These are phyloP conservation scores for Rubroboletus satanas DNA, from an alignment of 768 basidiomycete species.

Conservation along the genomic window DNA sequence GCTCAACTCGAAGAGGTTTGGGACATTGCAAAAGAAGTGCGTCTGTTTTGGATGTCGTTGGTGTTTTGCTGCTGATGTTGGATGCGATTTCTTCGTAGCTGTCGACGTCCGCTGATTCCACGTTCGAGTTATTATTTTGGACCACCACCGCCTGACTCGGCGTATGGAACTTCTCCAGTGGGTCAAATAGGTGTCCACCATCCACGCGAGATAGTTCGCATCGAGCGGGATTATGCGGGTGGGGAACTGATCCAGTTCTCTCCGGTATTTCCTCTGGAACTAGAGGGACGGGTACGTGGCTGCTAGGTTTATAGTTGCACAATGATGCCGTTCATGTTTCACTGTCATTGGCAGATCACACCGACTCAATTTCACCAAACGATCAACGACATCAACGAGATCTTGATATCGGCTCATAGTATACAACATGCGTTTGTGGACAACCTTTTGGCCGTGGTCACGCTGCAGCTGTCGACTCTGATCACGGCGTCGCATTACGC, in stretches of 20 bases:
- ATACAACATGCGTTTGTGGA: constrained; percentile 67
- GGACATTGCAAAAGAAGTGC: constrained; percentile 42
- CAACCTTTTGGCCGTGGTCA: constrained; percentile 74
- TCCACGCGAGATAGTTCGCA: constrained; percentile 85
- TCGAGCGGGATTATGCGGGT: constrained; percentile 89
- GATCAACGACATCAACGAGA: constrained; percentile 86
- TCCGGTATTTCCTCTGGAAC: constrained; percentile 83
- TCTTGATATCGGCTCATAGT: constrained; percentile 84
- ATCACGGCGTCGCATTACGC: constrained; percentile 74
- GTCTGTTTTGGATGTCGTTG: constrained; percentile 13
- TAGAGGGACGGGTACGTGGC: constrained; percentile 81
- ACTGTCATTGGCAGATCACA: constrained; percentile 56
- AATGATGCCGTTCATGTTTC: not conserved
- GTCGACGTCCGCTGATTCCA: constrained; percentile 53
- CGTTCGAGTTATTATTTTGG: constrained; percentile 84
- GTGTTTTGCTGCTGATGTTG: not conserved
- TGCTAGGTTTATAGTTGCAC: not conserved
- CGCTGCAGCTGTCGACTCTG: constrained; percentile 75
- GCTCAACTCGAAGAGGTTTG: constrained; percentile 41
- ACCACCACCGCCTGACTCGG: constrained; percentile 70
- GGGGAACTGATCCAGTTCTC: constrained; percentile 92
- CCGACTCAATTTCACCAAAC: constrained; percentile 88
- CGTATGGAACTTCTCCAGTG: constrained; percentile 74
- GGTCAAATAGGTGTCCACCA: constrained; percentile 88
- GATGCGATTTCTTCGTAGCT: constrained; percentile 20